phyloP scores from a whole-genome alignment of 2,329 filamentous ascomycete genomes.

The Aspergillus neoniger region DNA sequence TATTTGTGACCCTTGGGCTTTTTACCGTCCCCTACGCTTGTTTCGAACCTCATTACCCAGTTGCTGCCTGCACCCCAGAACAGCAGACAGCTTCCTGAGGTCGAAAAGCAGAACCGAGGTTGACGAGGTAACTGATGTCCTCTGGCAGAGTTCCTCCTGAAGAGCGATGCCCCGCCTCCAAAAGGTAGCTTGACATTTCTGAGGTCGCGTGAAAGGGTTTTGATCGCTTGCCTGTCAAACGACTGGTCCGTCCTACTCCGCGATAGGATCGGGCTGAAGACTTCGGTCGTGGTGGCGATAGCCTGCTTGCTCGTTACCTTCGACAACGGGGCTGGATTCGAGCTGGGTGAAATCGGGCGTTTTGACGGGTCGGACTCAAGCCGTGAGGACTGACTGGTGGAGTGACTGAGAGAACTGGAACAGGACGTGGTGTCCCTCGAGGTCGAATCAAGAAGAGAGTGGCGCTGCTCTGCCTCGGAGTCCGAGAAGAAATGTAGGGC shows the following conservation, averaged over 20 bases:
- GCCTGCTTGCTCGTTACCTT: conserved; percentile 18
- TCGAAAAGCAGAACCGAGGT: conserved; percentile 34
- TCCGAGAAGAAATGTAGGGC: conserved; percentile 22
- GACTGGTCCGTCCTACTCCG: conserved; percentile 12
- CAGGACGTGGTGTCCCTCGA: conserved; percentile 23
- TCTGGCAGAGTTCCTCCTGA: conserved; percentile 24
- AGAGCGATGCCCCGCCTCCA: conserved; percentile 20
- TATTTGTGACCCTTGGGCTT: conserved; percentile 34
- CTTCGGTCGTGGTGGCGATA: conserved; percentile 16
- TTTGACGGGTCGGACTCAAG: conserved; percentile 19
- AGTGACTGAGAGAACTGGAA: conserved; percentile 27
- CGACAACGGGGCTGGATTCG: conserved; percentile 15
- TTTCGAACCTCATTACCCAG: conserved; percentile 33
- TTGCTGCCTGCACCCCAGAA: conserved; percentile 25
- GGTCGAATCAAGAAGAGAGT: conserved; percentile 20
- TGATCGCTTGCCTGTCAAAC: conserved; percentile 20
- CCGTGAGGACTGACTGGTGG: conserved; percentile 25
- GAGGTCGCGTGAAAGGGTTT: conserved; percentile 22
- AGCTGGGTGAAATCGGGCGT: conserved; percentile 19
- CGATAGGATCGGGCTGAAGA: conserved; percentile 9
- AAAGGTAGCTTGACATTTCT: conserved; percentile 24
- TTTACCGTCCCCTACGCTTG: conserved; percentile 27
- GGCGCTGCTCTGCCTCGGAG: conserved; percentile 19
- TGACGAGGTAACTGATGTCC: conserved; percentile 31
- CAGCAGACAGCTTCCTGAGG: conserved; percentile 24